These are phyloP conservation scores for Athelia sp. DNA, from an alignment of 1,284 basidiomycete species.

Conservation along the genomic window DNA sequence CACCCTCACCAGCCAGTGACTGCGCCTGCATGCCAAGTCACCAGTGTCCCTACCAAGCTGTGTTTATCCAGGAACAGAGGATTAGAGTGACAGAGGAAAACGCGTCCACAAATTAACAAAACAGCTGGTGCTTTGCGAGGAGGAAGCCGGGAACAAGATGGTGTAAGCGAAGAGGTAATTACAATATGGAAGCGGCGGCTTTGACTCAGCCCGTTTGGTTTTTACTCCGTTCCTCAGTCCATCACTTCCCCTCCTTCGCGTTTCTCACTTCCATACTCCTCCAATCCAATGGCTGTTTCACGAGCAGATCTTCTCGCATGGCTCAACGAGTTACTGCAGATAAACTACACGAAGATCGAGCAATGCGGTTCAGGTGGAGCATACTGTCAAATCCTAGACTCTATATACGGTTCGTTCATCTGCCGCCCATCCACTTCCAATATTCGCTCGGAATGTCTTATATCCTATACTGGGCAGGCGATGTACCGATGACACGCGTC, in stretches of 20 bases:
- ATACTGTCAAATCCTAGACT: conserved; percentile 92
- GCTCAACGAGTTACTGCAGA: conserved; percentile 90
- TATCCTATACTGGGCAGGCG: conserved; percentile 41
- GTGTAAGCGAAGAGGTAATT: not conserved
- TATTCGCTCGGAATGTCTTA: not conserved
- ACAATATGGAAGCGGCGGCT: no score
- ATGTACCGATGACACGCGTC: conserved; percentile 83
- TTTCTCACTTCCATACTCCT: not conserved
- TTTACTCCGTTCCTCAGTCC: not conserved
- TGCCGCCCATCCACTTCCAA: conserved; percentile 6
- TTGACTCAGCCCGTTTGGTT: not conserved
- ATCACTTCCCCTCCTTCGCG: not conserved
- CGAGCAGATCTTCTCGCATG: conserved; percentile 88
- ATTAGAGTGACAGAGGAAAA: no score
- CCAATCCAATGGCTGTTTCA: conserved; percentile 36
- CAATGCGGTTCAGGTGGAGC: conserved; percentile 90
- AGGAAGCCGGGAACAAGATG: not conserved
- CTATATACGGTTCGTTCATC: conserved; percentile 72
- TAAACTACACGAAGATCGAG: conserved; percentile 92
- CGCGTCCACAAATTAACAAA: not conserved
- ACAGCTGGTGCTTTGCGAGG: not conserved
- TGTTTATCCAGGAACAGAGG: no score
- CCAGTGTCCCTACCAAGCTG: no score
- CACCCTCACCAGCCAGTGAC: not conserved
- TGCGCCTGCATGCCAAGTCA: not conserved